Conservation (phyloP, 805 yeast species). For the Henningerozyma blattae region DNA sequence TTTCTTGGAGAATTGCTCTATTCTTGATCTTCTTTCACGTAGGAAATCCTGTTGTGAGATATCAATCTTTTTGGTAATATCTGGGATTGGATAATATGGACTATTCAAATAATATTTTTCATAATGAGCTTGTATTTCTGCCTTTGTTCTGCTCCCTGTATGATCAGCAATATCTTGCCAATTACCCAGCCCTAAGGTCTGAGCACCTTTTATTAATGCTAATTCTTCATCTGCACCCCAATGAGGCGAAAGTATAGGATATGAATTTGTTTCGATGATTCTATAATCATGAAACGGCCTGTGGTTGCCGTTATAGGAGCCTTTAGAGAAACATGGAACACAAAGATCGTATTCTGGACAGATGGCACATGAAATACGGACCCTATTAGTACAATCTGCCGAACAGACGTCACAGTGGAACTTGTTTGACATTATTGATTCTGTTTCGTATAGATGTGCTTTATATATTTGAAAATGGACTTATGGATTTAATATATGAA, state of each 20-base stretch:
- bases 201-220: slow-evolving; percentile 80
- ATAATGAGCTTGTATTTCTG: slow-evolving; percentile 84
- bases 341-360: slow-evolving; percentile 94
- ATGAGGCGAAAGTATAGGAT: slow-evolving; percentile 76
- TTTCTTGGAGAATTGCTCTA: slow-evolving; percentile 59
- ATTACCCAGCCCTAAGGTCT: slow-evolving; percentile 83
- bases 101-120: slow-evolving; percentile 56
- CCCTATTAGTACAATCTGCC: slow-evolving; percentile 88
- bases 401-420: slow-evolving; percentile 94
- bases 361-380: slow-evolving; percentile 81
- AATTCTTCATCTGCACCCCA: slow-evolving; percentile 99
- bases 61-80: slow-evolving; percentile 58
- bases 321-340: slow-evolving; percentile 91
- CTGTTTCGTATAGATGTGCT: too few species aligned
- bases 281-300: slow-evolving; percentile 90
- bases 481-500: too few species aligned
- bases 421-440: slow-evolving; percentile 37
- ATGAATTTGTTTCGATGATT: slow-evolving; percentile 87
- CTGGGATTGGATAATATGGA: slow-evolving; percentile 77
- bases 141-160: slow-evolving; percentile 83
- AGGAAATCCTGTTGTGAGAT: slow-evolving; percentile 61
- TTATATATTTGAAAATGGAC: too few species aligned
- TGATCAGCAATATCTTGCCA: slow-evolving; percentile 98
- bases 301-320: slow-evolving; percentile 69
- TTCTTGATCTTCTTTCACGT: slow-evolving; percentile 50